Percentiles rank a stretch among this genome's conserved stretches.
Evolutionary conservation across 768 basidiomycete species (phyloP).

Genomic region (Tylopilus vinaceipallidus): DNA sequence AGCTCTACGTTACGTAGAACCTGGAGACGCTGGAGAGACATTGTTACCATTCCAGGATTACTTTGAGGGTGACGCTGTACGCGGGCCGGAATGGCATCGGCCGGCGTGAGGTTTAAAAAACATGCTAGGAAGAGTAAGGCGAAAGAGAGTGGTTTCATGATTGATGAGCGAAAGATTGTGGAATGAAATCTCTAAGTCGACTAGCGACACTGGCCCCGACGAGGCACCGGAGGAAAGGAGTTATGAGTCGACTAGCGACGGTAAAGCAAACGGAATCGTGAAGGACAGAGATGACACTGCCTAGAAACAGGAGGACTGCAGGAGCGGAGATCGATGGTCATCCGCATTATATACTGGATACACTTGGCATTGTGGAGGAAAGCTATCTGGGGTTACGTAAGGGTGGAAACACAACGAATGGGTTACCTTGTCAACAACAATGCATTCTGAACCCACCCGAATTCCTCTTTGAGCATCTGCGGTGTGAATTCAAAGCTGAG

Average conservation of each 20-base stretch:
- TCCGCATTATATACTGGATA: conserved; percentile 12
- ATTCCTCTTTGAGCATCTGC: not conserved
- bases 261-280: conserved; percentile 3
- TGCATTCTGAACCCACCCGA: not conserved
- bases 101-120: conserved; percentile 44
- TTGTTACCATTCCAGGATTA: conserved; percentile 35
- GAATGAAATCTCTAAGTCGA: conserved; percentile 7
- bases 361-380: not conserved
- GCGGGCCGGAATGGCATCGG: conserved; percentile 21
- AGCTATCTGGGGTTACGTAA: conserved; percentile 15
- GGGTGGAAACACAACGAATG: not conserved
- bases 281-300: conserved; percentile 22
- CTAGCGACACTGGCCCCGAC: conserved; percentile 9
- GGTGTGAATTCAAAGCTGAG: conserved; percentile 1
- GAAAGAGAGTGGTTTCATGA: conserved; percentile 53
- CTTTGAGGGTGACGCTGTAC: conserved; percentile 11
- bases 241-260: conserved; percentile 18
- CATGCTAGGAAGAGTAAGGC: conserved; percentile 53
- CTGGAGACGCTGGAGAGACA: conserved; percentile 41
- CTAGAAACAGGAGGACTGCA: not conserved
- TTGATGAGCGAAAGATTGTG: not conserved
- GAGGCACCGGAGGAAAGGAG: not conserved
- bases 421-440: conserved; percentile 28
- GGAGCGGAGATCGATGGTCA: not conserved
- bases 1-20: conserved; percentile 28